These are phyloP conservation scores for Parathielavia appendiculata DNA, from an alignment of 495 filamentous ascomycete genomes.

Conservation along the genomic window DNA sequence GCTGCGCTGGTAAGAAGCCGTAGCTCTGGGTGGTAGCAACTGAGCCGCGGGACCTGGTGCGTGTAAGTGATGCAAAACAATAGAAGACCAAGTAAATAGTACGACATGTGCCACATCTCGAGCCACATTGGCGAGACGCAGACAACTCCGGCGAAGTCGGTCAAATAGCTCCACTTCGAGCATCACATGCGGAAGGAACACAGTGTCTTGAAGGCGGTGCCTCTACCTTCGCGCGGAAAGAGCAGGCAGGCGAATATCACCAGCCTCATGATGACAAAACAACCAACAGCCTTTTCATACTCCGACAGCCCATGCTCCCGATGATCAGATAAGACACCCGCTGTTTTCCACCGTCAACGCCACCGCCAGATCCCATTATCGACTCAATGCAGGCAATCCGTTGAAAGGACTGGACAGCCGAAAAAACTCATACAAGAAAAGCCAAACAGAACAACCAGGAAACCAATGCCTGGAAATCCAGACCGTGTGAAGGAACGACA, in stretches of 20 bases:
- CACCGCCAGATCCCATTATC: neutral
- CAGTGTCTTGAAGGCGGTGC: neutral
- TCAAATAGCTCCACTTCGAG: too few relatives aligned
- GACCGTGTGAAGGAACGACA: neutral
- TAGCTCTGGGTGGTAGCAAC: too few relatives aligned
- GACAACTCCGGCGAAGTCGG: too few relatives aligned
- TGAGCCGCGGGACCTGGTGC: too few relatives aligned
- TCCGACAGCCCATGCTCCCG: constrained; percentile 2
- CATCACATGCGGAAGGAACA: too few relatives aligned
- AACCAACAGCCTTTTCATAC: constrained; percentile 4
- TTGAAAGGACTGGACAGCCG: neutral
- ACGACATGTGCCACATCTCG: too few relatives aligned
- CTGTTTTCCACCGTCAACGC: constrained; percentile 3
- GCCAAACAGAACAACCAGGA: constrained; percentile 1
- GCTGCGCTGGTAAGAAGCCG: too few relatives aligned
- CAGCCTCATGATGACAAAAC: neutral
- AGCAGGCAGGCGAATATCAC: neutral
- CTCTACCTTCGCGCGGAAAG: neutral
- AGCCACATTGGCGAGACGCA: too few relatives aligned
- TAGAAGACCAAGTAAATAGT: too few relatives aligned
- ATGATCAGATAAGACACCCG: neutral
- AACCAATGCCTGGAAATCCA: neutral
- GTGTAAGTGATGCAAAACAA: too few relatives aligned
- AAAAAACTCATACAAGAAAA: constrained; percentile 6
- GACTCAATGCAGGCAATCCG: constrained; percentile 1